phyloP scores from a whole-genome alignment of 768 basidiomycete genomes.

The Myochromella boudieri region DNA sequence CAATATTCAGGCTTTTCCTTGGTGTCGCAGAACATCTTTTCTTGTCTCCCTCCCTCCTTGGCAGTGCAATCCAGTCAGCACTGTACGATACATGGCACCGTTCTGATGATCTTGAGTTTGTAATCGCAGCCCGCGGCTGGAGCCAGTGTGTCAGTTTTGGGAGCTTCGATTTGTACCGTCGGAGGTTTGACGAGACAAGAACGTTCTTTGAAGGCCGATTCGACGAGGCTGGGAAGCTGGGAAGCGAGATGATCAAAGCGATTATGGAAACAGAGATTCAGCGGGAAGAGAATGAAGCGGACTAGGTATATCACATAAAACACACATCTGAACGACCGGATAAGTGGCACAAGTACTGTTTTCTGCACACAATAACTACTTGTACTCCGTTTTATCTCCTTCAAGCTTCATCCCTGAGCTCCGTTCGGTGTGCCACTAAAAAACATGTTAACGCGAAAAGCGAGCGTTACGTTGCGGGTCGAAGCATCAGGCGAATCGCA shows the following conservation, averaged over 20 bases:
- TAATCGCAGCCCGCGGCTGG: constrained; percentile 92
- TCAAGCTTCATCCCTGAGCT: too few relatives aligned
- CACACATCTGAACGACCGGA: too few relatives aligned
- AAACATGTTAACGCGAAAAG: too few relatives aligned
- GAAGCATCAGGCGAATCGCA: too few relatives aligned
- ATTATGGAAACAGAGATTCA: constrained; percentile 64
- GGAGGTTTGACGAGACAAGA: constrained; percentile 78
- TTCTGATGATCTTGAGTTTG: constrained; percentile 91
- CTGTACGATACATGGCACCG: constrained; percentile 77
- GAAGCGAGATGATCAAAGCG: constrained; percentile 87
- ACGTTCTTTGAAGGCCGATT: constrained; percentile 86
- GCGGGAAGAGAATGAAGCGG: constrained; percentile 29
- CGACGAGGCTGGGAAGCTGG: constrained; percentile 79
- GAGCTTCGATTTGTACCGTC: constrained; percentile 83
- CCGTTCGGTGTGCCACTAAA: too few relatives aligned
- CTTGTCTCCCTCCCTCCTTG: constrained; percentile 60
- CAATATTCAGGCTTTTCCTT: constrained; percentile 94
- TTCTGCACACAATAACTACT: too few relatives aligned
- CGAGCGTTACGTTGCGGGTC: too few relatives aligned
- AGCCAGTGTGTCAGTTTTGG: constrained; percentile 94
- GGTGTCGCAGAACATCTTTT: constrained; percentile 97
- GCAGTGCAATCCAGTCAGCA: constrained; percentile 72
- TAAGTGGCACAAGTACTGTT: too few relatives aligned
- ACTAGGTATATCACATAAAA: too few relatives aligned
- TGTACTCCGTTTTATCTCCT: too few relatives aligned